phyloP scores from a whole-genome alignment of 441 rosid genomes.

The Syzygium malaccense region DNA sequence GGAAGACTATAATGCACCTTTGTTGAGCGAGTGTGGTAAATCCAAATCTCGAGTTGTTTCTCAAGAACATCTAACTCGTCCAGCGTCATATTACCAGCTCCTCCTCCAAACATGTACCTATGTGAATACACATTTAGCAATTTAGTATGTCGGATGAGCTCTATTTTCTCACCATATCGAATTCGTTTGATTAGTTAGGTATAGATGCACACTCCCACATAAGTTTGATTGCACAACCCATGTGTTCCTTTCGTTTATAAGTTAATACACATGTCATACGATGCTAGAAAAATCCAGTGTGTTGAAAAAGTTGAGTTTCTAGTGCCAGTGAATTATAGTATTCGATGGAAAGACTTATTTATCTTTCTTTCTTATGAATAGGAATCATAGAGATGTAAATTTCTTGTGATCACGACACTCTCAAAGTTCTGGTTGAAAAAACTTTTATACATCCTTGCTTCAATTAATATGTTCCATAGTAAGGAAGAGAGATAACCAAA shows the following conservation, averaged over 20 bases:
- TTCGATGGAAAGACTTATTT: not conserved
- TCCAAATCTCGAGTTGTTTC: conserved; percentile 84
- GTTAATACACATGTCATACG: not conserved
- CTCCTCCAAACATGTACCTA: conserved; percentile 85
- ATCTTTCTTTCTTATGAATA: not conserved
- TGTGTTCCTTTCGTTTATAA: not conserved
- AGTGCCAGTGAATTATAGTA: not conserved
- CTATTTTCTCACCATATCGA: not conserved
- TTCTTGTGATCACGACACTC: not conserved
- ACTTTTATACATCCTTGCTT: not conserved
- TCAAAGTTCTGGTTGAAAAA: not conserved
- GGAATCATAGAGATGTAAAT: not conserved
- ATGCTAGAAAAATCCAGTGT: not conserved
- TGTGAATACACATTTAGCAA: not conserved
- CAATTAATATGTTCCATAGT: not conserved
- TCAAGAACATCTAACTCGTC: conserved; percentile 71
- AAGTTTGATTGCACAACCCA: not conserved
- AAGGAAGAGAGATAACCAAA: not conserved
- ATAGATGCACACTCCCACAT: not conserved
- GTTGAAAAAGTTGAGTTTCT: not conserved
- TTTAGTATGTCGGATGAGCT: not conserved
- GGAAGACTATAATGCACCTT: conserved; percentile 39
- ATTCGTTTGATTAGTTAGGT: not conserved
- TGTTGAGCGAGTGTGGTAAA: conserved; percentile 64
- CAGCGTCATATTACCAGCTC: conserved; percentile 50